Evolutionary conservation across 164 flowering plant species (phyloP).

Genomic region (Kingdonia uniflora): DNA sequence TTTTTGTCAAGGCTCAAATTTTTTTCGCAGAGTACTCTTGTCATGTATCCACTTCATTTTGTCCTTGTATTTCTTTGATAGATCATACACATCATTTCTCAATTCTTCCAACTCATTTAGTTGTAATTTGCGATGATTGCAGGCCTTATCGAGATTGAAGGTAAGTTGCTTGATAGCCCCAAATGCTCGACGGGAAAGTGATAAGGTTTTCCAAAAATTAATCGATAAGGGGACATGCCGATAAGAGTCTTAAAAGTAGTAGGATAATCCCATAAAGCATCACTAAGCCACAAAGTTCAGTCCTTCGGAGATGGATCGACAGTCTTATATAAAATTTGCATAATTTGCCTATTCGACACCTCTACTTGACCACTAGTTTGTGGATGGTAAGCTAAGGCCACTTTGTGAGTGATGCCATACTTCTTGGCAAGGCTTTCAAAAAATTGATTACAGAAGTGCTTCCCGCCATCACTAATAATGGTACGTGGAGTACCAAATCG

Average conservation of each 20-base stretch:
- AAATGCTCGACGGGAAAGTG: background rate
- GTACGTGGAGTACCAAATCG: background rate
- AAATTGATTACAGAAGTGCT: background rate
- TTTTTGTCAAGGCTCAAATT: background rate
- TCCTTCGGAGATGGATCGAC: background rate
- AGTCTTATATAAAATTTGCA: background rate
- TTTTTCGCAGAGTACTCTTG: background rate
- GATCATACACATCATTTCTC: background rate
- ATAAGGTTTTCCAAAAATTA: background rate
- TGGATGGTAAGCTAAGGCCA: no score
- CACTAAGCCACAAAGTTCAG: background rate
- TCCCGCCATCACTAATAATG: conserved; percentile 1
- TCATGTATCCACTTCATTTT: background rate
- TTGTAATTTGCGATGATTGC: background rate
- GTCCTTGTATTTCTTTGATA: background rate
- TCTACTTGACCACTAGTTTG: background rate
- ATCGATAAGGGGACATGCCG: background rate
- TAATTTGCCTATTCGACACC: background rate
- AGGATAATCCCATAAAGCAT: background rate
- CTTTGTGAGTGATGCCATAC: background rate
- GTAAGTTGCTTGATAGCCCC: background rate
- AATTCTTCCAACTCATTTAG: background rate
- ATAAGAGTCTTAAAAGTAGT: background rate
- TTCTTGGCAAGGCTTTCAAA: background rate
- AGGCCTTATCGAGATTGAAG: background rate